Evolutionary conservation across 2,329 filamentous ascomycete species (phyloP), one percentile per base, ranked within the genome.

Genomic region (Rhynchosporium secalis): DNA sequence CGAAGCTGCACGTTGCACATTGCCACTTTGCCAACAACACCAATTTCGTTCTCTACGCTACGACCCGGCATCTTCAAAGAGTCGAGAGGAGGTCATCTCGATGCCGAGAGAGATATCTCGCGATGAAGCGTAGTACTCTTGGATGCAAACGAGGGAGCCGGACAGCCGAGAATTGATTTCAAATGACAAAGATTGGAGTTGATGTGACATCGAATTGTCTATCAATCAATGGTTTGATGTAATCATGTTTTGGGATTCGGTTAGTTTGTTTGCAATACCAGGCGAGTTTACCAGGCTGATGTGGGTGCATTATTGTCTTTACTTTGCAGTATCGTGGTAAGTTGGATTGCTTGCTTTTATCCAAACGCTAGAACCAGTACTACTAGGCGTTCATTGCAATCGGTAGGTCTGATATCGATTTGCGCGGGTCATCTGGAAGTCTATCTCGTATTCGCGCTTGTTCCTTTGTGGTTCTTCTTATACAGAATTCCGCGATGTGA

Each of bases 221-320:
- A 41, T 45, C 54, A 56, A 56, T 43, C 54, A 20, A 36, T 15
- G 8, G 9, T 45, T 20, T 8, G 29, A 33, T n/a, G 20, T 45
- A 15, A 28, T 45, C 54, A 33, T 45, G 54, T 56, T 46, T 56
- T 10, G 54, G 54, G 26, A 45, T 36, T 7, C 43, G 54, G 20
- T 56, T 45, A 45, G 54, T 31, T 56, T 33, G 54, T 56, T 56
- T 45, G n/a, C 12, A 46, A 28, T 8, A 36, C 33, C 9, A 36
- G 33, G 33, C 33, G 33, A 36, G 33, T 10, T 10, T 36, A 36
- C 28, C 29, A 31, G 26, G 40, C 54, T 20, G 20, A 13, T 26
- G 15, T 56, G 54, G 54, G 28, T 46, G 41, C 54, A 41, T 38
- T 31, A 26, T 56, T 45, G 26, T 20, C 49, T 20, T 40, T 41